Evolutionary conservation across 768 basidiomycete species (phyloP).

Genomic region (Lyophyllum shimeji): DNA sequence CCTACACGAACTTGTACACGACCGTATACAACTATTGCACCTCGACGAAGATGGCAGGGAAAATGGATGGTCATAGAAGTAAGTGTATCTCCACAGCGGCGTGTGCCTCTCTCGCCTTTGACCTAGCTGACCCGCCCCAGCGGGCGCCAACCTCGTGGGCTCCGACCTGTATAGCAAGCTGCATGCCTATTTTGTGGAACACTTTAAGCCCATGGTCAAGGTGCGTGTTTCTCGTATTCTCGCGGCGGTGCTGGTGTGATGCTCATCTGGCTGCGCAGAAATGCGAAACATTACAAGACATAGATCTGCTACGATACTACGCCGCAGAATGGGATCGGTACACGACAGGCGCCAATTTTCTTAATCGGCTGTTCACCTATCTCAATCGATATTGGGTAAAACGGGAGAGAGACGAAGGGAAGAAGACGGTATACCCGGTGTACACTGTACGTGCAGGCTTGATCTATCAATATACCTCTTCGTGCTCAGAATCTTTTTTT

Average conservation of each 20-base stretch:
- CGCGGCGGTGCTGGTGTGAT: not conserved
- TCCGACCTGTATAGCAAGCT: conserved; percentile 96
- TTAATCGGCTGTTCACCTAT: conserved; percentile 96
- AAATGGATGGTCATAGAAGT: conserved; percentile 68
- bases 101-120: conserved; percentile 8
- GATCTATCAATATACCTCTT: not conserved
- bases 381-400: conserved; percentile 99
- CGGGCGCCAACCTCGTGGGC: conserved; percentile 96
- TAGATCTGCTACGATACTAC: conserved; percentile 91
- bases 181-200: conserved; percentile 82
- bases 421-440: conserved; percentile 92
- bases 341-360: conserved; percentile 95
- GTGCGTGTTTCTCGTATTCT: conserved; percentile 26
- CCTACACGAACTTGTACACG: conserved; percentile 82
- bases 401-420: conserved; percentile 95
- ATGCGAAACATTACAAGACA: conserved; percentile 81
- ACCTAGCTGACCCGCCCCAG: conserved; percentile 35
- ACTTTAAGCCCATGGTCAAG: conserved; percentile 72
- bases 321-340: conserved; percentile 94
- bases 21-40: conserved; percentile 99
- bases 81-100: conserved; percentile 28
- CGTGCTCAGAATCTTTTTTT: conserved; percentile 9
- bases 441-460: conserved; percentile 72
- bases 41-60: conserved; percentile 76
- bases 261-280: conserved; percentile 44